A percentile compares a stretch with the other conserved stretches of the same genome.
phyloP scores from a whole-genome alignment of 305 asterid species.

The Petunia hybrid region DNA sequence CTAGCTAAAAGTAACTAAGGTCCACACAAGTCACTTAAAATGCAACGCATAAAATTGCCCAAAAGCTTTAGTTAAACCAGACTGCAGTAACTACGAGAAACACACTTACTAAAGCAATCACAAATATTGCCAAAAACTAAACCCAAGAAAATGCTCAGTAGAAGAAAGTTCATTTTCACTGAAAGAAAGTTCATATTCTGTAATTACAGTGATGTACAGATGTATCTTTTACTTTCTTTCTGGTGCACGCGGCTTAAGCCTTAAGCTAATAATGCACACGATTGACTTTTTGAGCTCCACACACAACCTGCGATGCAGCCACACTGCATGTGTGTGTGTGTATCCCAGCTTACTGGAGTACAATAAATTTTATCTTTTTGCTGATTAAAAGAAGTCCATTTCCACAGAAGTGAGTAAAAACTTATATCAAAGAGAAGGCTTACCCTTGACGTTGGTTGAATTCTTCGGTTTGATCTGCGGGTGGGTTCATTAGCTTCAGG shows the following conservation, averaged over 20 bases:
- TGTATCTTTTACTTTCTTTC: background rate
- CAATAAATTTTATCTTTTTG: constrained; percentile 8
- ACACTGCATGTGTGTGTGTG: background rate
- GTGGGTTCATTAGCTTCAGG: constrained; percentile 68
- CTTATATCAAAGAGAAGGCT: constrained; percentile 35
- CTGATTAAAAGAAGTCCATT: constrained; percentile 12
- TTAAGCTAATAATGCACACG: background rate
- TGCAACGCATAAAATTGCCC: background rate
- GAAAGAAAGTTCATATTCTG: background rate
- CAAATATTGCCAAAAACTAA: background rate
- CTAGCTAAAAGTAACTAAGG: constrained; percentile 2
- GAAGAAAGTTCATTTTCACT: background rate
- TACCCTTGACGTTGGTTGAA: constrained; percentile 99
- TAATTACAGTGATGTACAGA: background rate
- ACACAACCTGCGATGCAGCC: background rate
- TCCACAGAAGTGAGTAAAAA: background rate
- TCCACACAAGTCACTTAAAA: background rate
- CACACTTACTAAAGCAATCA: background rate
- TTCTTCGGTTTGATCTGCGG: constrained; percentile 93
- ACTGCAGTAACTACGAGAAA: background rate
- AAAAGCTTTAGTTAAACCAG: constrained; percentile 8
- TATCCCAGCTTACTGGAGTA: background rate
- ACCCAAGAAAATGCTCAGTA: background rate
- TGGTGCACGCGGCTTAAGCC: background rate
- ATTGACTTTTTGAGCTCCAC: background rate